A percentile compares a stretch with the other conserved stretches of the same genome.
phyloP scores from a whole-genome alignment of 148 eudicot genomes.

The Vaccinium corymbosum region DNA sequence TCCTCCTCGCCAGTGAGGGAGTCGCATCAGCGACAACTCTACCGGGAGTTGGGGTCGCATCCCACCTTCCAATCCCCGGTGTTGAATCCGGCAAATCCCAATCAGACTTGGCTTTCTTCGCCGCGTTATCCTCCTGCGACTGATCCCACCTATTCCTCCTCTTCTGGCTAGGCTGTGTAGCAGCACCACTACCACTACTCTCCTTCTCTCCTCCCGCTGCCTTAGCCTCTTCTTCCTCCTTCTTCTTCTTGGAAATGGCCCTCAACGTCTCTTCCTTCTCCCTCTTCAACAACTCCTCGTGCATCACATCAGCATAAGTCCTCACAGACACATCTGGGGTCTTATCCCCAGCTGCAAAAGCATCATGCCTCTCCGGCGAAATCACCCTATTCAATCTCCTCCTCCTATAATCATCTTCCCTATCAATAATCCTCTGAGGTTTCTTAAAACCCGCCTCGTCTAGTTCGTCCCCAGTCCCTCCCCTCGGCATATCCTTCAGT shows the following conservation, averaged over 20 bases:
- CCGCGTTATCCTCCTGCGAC: slow-evolving; percentile 54
- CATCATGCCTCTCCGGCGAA: slow-evolving; percentile 79
- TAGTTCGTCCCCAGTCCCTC: slow-evolving; percentile 34
- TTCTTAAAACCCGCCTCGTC: slow-evolving; percentile 60
- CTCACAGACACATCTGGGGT: slow-evolving; percentile 73
- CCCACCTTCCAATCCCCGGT: slow-evolving; percentile 93
- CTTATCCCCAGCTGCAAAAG: slow-evolving; percentile 77
- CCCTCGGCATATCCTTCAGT: slow-evolving; percentile 67
- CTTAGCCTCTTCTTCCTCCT: slow-evolving; percentile 65
- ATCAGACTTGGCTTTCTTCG: slow-evolving; percentile 82
- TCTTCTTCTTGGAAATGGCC: slow-evolving; percentile 63
- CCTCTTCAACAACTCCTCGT: slow-evolving; percentile 71
- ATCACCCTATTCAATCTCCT: slow-evolving; percentile 64
- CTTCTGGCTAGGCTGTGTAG: slow-evolving; percentile 49
- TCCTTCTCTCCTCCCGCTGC: slow-evolving; percentile 34
- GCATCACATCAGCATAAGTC: slow-evolving; percentile 86
- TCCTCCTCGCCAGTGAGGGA: slow-evolving; percentile 65
- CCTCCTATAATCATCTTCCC: slow-evolving; percentile 74
- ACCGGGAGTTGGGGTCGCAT: slow-evolving; percentile 93
- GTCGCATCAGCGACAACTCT: slow-evolving; percentile 75
- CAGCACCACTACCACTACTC: slow-evolving; percentile 22
- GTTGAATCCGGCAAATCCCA: slow-evolving; percentile 97
- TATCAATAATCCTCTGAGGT: slow-evolving; percentile 66
- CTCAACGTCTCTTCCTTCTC: slow-evolving; percentile 66
- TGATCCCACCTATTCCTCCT: slow-evolving; percentile 97